Percentiles rank a stretch among this genome's conserved stretches.
Evolutionary conservation across 768 basidiomycete species (phyloP).

Genomic region (Pisolithus tinctorius): DNA sequence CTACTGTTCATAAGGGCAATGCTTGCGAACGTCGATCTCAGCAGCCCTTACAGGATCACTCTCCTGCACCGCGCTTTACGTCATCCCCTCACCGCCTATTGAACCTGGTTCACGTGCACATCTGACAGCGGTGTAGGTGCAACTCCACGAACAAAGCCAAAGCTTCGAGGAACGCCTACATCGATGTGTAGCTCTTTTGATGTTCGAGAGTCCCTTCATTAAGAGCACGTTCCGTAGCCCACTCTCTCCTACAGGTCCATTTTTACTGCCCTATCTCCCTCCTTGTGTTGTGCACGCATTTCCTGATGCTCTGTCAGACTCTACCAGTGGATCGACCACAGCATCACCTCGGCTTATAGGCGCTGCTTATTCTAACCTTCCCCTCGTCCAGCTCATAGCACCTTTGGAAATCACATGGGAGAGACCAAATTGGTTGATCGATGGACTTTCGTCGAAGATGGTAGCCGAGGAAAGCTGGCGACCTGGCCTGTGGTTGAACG

Average conservation of each 20-base stretch:
- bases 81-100: background rate
- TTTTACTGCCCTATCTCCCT: conserved; percentile 70
- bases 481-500: conserved; percentile 40
- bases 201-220: conserved; percentile 80
- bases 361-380: conserved; percentile 18
- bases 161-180: background rate
- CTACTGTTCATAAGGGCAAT: conserved; percentile 60
- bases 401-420: conserved; percentile 21
- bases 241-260: conserved; percentile 67
- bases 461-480: conserved; percentile 11
- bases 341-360: background rate
- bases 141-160: background rate
- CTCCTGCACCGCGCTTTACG: background rate
- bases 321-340: background rate
- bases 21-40: conserved; percentile 72
- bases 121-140: background rate
- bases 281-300: background rate
- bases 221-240: conserved; percentile 61
- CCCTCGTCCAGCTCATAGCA: conserved; percentile 11
- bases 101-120: background rate
- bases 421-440: conserved; percentile 2
- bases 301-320: background rate
- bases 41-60: conserved; percentile 46
- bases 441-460: background rate
- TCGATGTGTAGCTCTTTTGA: conserved; percentile 55